Conservation (phyloP, 305 asterid species). For the Coffea humblotiana region DNA sequence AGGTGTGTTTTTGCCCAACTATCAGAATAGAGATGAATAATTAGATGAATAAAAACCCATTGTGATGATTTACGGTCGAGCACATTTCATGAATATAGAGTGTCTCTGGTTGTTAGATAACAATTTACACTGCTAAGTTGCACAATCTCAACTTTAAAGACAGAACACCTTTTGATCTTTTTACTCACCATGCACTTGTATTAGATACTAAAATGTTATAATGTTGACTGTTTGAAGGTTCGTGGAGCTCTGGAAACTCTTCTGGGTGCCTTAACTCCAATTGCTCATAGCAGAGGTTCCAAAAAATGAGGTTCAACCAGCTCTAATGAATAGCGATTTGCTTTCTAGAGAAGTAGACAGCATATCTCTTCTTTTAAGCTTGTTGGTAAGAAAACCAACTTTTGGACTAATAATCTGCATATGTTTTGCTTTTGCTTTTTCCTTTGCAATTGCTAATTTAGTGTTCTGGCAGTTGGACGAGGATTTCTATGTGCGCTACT, state of each 20-base stretch:
- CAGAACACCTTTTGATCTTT: background rate
- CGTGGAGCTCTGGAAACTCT: conserved; percentile 90
- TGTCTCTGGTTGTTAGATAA: background rate
- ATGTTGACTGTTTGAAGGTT: conserved; percentile 54
- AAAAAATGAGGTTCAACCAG: conserved; percentile 85
- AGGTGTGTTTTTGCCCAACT: background rate
- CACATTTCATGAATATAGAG: background rate
- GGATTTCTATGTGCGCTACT: conserved; percentile 90
- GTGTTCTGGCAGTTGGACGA: conserved; percentile 77
- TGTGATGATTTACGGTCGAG: background rate
- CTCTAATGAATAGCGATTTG: conserved; percentile 84
- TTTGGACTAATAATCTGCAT: conserved; percentile 11
- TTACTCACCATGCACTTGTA: background rate
- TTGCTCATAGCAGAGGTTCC: conserved; percentile 56
- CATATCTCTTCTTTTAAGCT: conserved; percentile 83
- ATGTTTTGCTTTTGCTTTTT: conserved; percentile 7
- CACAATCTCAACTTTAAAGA: background rate
- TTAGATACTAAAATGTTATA: conserved; percentile 21
- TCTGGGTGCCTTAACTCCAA: conserved; percentile 74
- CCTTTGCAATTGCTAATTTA: conserved; percentile 30
- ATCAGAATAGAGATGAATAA: background rate
- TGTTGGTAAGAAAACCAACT: conserved; percentile 60
- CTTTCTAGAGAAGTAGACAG: conserved; percentile 87
- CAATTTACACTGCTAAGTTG: background rate
- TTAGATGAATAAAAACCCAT: background rate